phyloP scores from a whole-genome alignment of 139 green algal species.

The Coelastrella sp. region DNA sequence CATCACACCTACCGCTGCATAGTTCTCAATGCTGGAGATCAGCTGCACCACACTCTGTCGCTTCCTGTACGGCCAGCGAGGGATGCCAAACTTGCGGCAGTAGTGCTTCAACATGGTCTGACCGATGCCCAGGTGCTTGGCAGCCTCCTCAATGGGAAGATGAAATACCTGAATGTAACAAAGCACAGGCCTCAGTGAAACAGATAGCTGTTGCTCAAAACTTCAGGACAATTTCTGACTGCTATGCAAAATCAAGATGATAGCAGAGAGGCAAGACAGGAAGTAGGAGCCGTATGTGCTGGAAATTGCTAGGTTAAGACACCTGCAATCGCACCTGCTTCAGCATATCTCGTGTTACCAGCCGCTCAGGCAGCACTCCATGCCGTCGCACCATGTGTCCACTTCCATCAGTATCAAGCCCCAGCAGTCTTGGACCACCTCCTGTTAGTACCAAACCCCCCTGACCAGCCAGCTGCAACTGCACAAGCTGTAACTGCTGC shows the following conservation, averaged over 20 bases:
- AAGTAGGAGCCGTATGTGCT: too few relatives aligned
- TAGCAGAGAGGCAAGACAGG: too few relatives aligned
- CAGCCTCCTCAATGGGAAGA: conserved; percentile 71
- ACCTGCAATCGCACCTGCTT: conserved; percentile 20
- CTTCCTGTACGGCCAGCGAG: conserved; percentile 78
- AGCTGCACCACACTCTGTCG: conserved; percentile 70
- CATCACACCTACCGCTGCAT: neutral
- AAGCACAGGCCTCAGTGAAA: too few relatives aligned
- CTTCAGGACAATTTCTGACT: too few relatives aligned
- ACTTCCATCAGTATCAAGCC: neutral
- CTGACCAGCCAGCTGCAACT: conserved; percentile 23
- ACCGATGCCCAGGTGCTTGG: conserved; percentile 65
- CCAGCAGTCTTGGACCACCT: neutral
- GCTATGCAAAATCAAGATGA: too few relatives aligned
- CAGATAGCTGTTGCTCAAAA: too few relatives aligned
- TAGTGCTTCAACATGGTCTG: conserved; percentile 78
- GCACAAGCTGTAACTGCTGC: conserved; percentile 47
- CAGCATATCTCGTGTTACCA: conserved; percentile 26
- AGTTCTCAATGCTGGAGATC: conserved; percentile 59
- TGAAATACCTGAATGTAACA: conserved; percentile 78
- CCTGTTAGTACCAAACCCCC: neutral
- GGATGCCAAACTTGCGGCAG: conserved; percentile 73
- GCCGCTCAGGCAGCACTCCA: conserved; percentile 35
- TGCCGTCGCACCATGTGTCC: conserved; percentile 47
- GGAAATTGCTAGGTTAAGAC: too few relatives aligned